A percentile compares a stretch with the other conserved stretches of the same genome.
Evolutionary conservation across 805 yeast genomes (phyloP).

Genomic region (Schwanniomyces sp.): DNA sequence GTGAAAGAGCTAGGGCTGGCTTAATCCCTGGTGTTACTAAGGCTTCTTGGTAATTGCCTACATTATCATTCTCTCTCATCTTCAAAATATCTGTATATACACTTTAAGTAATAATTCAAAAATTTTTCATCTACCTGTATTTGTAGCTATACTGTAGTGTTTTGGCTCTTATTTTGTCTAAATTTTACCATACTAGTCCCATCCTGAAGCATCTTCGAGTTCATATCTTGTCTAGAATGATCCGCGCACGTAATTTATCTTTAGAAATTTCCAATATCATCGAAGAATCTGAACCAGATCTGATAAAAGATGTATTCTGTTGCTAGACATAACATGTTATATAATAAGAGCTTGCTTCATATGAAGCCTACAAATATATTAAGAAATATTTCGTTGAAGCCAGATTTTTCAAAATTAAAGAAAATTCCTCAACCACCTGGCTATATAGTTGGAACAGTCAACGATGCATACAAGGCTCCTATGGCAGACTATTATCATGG

Average conservation of each 20-base stretch:
- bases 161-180: no score
- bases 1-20: conserved; percentile 49
- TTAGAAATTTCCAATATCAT: neutral
- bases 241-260: neutral
- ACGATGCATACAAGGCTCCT: conserved; percentile 81
- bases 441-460: conserved; percentile 86
- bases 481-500: conserved; percentile 66
- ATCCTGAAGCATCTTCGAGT: no score
- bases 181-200: no score
- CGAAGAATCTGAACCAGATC: neutral
- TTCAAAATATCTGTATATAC: neutral
- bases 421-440: conserved; percentile 85
- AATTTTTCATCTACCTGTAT: neutral
- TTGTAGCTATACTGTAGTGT: neutral
- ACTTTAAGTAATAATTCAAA: neutral
- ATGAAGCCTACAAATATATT: neutral
- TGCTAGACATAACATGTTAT: neutral
- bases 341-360: neutral
- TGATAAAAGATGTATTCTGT: neutral
- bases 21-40: conserved; percentile 44
- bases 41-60: conserved; percentile 40
- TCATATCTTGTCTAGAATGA: neutral
- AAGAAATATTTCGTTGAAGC: conserved; percentile 26
- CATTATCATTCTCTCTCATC: neutral
- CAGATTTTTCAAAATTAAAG: conserved; percentile 49